Evolutionary conservation across 495 filamentous ascomycete species (phyloP).

Genomic region (Xylaria curta): DNA sequence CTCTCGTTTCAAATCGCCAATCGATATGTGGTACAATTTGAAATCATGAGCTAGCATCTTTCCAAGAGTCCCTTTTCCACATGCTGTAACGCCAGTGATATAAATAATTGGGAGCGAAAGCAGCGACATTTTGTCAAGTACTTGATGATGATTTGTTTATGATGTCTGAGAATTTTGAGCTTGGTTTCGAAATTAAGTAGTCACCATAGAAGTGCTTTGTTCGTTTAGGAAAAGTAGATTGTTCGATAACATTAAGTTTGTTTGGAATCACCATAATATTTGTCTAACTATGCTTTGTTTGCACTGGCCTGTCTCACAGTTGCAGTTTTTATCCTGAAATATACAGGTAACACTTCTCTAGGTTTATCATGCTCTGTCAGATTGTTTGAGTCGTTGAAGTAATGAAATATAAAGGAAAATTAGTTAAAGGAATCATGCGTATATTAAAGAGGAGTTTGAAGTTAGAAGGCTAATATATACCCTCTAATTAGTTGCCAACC

Average conservation of each 20-base stretch:
- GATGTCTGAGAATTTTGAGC: not conserved
- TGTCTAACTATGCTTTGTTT: not conserved
- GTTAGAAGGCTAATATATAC: not conserved
- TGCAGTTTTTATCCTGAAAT: not conserved
- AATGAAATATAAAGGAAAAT: not conserved
- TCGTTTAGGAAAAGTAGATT: not conserved
- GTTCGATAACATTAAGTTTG: not conserved
- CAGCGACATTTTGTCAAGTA: not conserved
- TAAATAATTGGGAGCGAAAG: conserved; percentile 3
- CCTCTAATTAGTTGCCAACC: not conserved
- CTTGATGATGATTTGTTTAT: not conserved
- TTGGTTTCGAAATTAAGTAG: not conserved
- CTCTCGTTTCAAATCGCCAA: not conserved
- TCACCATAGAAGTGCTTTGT: not conserved
- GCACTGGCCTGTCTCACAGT: not conserved
- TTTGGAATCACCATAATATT: not conserved
- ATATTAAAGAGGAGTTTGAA: not conserved
- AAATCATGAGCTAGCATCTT: conserved; percentile 8
- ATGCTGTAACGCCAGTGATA: conserved; percentile 10
- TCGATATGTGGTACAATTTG: conserved; percentile 12
- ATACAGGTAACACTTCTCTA: not conserved
- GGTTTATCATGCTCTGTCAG: not conserved
- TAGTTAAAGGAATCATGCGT: not conserved
- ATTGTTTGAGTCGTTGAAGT: not conserved
- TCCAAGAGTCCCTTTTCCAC: conserved; percentile 12